A percentile compares a stretch with the other conserved stretches of the same genome.
Conservation (phyloP, 2,329 filamentous ascomycete species). For the Hymenoscyphus albidus region DNA sequence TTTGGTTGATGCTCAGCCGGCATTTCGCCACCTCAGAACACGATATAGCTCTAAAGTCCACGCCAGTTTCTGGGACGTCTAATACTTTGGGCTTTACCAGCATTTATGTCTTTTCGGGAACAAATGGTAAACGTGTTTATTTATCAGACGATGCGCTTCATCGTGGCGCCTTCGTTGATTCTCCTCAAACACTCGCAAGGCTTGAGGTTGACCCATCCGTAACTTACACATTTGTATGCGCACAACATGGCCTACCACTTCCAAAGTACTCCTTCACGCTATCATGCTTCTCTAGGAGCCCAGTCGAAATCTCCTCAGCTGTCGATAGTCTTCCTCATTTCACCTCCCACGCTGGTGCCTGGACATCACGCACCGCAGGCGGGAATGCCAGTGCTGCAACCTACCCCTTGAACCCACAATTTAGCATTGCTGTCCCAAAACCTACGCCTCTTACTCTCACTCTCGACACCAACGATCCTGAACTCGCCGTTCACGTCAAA, state of each 20-base stretch:
- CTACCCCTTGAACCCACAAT: conserved; percentile 88
- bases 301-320: conserved; percentile 60
- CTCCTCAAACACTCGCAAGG: conserved; percentile 82
- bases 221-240: conserved; percentile 60
- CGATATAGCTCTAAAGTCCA: conserved; percentile 47
- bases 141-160: conserved; percentile 68
- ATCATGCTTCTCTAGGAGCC: conserved; percentile 69
- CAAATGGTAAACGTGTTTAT: conserved; percentile 66
- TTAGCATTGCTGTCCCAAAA: conserved; percentile 56
- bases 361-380: conserved; percentile 77
- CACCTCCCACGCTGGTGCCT: conserved; percentile 59
- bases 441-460: conserved; percentile 66
- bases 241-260: conserved; percentile 73
- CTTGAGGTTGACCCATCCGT: conserved; percentile 53
- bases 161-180: conserved; percentile 85
- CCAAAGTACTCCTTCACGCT: conserved; percentile 80
- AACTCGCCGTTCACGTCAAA: conserved; percentile 78
- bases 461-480: conserved; percentile 62
- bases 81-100: conserved; percentile 72
- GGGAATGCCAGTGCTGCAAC: conserved; percentile 73
- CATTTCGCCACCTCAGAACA: conserved; percentile 74
- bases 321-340: conserved; percentile 36
- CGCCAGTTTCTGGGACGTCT: conserved; percentile 27
- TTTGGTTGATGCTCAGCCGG: conserved; percentile 83
- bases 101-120: conserved; percentile 69